Base-by-base conservation (phyloP, 179 eudicot genomes). In the Drosera spatulata region DNA sequence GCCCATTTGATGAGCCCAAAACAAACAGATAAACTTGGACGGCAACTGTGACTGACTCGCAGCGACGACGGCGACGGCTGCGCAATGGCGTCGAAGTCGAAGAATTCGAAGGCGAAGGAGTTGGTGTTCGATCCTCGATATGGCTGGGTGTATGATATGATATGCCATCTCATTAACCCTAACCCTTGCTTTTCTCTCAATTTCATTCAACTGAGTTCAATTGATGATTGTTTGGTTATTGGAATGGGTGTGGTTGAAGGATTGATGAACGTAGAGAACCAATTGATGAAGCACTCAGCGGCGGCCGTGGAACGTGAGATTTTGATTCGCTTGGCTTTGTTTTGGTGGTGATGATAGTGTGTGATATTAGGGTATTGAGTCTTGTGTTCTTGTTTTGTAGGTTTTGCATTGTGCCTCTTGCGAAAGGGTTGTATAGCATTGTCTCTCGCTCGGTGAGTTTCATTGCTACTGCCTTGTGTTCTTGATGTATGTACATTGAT, bases 191-290 rank as follows among this genome's bases (percentile, higher is more conserved):
- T 40, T 15, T 33, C 56, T 13, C 44, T 39, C 10, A 12, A 12
- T 60, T 22, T 4, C 10, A 9, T 13, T 39, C 51, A 37, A 39
- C n/a, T 3, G 12, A 53, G 6, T 33, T 4, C 3, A n/a, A 6
- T 9, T 3, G 33, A 22, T 43, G 10, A 10, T 2, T 33, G 52
- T 56, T 38, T 39, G 45, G n/a, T 45, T 43, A 8, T 13, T 9
- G n/a, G 10, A 10, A 14, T 48, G 0, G 11, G 39, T 10, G 11
- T 53, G 3, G 15, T 4, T 22, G 33, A 22, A 80, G 85, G 55
- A 39, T 70, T 59, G 85, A 80, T 70, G 85, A 77, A 51, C 78
- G 85, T 80, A 77, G 62, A 56, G 69, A 71, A 13, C 85, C 85
- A 10, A 68, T 78, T 5, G 69, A 75, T 47, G 85, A 80, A 71